phyloP scores from a whole-genome alignment of 768 basidiomycete species.

The Cystofilobasidium ferigula region DNA sequence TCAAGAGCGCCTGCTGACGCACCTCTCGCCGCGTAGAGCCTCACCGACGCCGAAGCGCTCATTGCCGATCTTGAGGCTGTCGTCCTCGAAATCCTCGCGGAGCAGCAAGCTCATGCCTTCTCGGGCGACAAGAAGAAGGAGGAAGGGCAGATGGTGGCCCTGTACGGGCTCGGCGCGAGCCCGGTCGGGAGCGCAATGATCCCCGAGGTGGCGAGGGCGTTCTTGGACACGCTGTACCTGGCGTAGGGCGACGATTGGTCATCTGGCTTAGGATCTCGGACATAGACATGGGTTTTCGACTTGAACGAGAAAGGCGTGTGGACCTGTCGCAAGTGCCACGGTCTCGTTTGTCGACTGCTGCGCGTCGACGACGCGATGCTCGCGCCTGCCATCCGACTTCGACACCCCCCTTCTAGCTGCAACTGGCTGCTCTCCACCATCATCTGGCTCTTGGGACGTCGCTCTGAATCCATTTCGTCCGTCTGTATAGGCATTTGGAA shows the following conservation, averaged over 20 bases:
- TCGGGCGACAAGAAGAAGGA: constrained; percentile 30
- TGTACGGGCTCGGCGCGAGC: constrained; percentile 60
- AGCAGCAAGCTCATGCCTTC: constrained; percentile 41
- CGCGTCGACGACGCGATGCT: too few species aligned
- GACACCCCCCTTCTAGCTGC: too few species aligned
- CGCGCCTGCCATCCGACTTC: too few species aligned
- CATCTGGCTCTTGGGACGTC: too few species aligned
- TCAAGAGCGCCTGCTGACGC: background rate
- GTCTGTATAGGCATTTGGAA: too few species aligned
- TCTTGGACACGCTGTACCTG: constrained; percentile 24
- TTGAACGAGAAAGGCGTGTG: too few species aligned
- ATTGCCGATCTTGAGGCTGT: constrained; percentile 71
- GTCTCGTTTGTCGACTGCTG: too few species aligned
- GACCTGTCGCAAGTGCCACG: too few species aligned
- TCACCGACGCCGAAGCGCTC: constrained; percentile 71
- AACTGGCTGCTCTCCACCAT: too few species aligned
- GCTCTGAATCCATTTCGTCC: too few species aligned
- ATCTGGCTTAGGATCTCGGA: too few species aligned
- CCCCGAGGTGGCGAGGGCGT: constrained; percentile 33
- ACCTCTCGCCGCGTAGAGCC: constrained; percentile 43
- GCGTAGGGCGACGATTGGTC: constrained; percentile 10
- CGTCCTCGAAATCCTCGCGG: constrained; percentile 50
- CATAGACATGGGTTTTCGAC: too few species aligned
- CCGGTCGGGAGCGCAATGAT: constrained; percentile 75
- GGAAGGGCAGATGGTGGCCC: constrained; percentile 73